Evolutionary conservation across 352 stramenopile species (phyloP), one percentile per base, ranked within the genome.

Genomic region (Pilasporangium apinafurcum): DNA sequence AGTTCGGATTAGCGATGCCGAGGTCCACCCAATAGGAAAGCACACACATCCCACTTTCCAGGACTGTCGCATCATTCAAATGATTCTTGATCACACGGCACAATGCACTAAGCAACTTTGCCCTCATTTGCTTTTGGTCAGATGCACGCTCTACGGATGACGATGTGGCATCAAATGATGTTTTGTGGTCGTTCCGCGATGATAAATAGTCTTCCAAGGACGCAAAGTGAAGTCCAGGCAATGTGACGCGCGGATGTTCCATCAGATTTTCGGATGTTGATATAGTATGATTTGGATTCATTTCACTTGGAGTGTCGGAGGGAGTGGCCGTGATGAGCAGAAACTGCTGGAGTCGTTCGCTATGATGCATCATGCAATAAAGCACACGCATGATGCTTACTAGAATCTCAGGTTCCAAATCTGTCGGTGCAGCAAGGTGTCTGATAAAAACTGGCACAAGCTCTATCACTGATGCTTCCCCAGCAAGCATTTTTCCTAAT

Each of bases 31-130:
- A 84, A 22, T 69, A 62, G 10, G 48, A 57, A 2, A 84, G 51
- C 34, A 81, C 57, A 14, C 48, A 40, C 12, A 84, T 27, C 1
- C 68, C 63, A 34, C 64, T 41, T 32, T 71, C 65, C 18, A 75
- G 68, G 16, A 84, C 53, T 0, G 38, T 38, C 10, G 62, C 34
- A 20, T 78, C 50, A 37, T 72, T 71, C 13, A 71, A 47, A 37
- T 77, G 65, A 42, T 66, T 77, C 40, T 78, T 72, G 20, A 84
- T 65, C 14, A 74, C 53, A 5, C 57, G 56, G 28, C 71, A 80
- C n/a, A 84, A 51, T 22, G 59, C 62, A 32, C 50, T 59, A 22
- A 84, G 51, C 12, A 84, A 36, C 28, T 75, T 71, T 2, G 44
- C 44, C 9, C 63, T 53, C 44, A 74, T 42, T 12, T 69, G 44